Conservation (phyloP, 306 rosid genomes). For the Psophocarpus tetragonolobus region DNA sequence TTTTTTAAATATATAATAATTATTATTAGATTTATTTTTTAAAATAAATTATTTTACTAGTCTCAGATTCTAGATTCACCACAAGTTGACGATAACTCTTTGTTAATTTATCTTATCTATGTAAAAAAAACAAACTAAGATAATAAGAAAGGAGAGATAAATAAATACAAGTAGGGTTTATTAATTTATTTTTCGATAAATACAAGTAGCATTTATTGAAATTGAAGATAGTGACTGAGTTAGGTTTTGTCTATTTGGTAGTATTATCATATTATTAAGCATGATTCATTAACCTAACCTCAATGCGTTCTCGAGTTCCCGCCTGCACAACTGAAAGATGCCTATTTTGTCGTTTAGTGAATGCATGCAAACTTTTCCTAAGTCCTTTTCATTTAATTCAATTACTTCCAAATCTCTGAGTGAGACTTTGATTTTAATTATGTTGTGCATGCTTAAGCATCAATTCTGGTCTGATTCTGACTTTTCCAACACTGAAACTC, state of each 20-base stretch:
- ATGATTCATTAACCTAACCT: not conserved
- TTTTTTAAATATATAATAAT: too few species aligned
- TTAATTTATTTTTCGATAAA: too few species aligned
- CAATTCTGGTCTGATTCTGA: conserved; percentile 1
- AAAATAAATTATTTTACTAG: too few species aligned
- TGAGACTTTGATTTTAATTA: conserved; percentile 21
- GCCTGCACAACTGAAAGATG: conserved; percentile 38
- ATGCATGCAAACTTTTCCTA: not conserved
- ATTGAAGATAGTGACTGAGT: conserved; percentile 13
- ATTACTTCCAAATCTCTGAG: conserved; percentile 9
- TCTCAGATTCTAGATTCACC: too few species aligned
- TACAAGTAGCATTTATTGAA: conserved; percentile 10
- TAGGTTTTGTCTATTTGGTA: conserved; percentile 2
- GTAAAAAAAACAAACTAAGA: too few species aligned
- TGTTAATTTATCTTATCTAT: too few species aligned
- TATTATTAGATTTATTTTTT: too few species aligned
- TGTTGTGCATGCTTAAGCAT: conserved; percentile 13
- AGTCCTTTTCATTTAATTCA: conserved; percentile 26
- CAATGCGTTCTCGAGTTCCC: conserved; percentile 26
- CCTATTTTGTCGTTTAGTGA: conserved; percentile 26
- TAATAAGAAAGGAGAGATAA: too few species aligned
- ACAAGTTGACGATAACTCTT: too few species aligned
- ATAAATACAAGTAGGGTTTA: too few species aligned
- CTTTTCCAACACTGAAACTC: not conserved
- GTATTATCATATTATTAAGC: not conserved